Evolutionary conservation across 2,329 filamentous ascomycete species (phyloP), one percentile per base, ranked within the genome.

Genomic region (Colletotrichum lini): DNA sequence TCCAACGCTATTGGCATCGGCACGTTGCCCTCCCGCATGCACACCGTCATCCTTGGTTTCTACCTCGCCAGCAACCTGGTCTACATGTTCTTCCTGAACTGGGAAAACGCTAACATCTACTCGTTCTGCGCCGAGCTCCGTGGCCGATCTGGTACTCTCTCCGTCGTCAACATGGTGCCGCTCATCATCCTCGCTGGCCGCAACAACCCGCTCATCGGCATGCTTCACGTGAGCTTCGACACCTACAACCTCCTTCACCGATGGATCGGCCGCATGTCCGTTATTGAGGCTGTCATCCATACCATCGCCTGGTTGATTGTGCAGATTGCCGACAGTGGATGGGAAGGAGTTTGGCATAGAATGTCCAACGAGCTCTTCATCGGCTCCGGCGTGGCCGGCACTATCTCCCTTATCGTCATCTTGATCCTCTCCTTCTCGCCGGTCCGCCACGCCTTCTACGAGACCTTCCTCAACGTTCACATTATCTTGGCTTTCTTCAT

Each of bases 361-460:
- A 82, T 95, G 5, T 72, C 83, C 13, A 82, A 85, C 65, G 88
- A 91, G 75, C 83, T 84, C 15, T 96, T 95, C 77, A 90, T 94
- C 70, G 82, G 82, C 40, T 92, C 90, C 47, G 92, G 92, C 53
- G 87, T 90, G 77, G 83, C 91, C 35, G 91, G 87, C 56, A 88
- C 85, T 2, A 79, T 89, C 59, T 87, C 89, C 47, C 88, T 98
- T 78, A 76, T 89, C 50, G 79, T 93, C 54, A 85, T 98, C 56
- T 78, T 93, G 65, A 77, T 97, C 62, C 85, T 92, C 38, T 92
- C 94, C 12, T 84, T 93, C 65, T 96, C 94, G 2, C 92, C 95
- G 0, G 79, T 99, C 62, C 92, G 96, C 72, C 96, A 98, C 81
- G 95, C 95, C 49, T 98, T 98, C 80, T 99, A 99, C 84, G 96